These are phyloP conservation scores for Schoenoplectus tabernaemontani DNA, from an alignment of 202 grass and related monocot genomes.

Conservation along the genomic window DNA sequence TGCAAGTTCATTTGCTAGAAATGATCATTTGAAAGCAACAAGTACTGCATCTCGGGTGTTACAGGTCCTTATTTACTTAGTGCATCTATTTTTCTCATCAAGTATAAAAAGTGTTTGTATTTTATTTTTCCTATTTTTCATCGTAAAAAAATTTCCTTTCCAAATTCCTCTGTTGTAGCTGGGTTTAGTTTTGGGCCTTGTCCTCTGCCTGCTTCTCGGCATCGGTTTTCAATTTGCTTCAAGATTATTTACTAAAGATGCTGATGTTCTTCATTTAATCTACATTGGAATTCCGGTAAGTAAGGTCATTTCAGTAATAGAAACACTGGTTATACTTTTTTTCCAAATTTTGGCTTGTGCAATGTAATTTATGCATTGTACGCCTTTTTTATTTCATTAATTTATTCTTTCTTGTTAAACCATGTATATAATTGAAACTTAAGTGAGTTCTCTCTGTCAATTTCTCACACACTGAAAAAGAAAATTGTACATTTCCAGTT, in stretches of 20 bases:
- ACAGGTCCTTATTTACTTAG: slow-evolving; percentile 37
- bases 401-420: background rate
- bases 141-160: background rate
- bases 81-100: background rate
- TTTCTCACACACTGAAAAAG: slow-evolving; percentile 1
- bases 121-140: background rate
- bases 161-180: slow-evolving; percentile 32
- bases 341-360: background rate
- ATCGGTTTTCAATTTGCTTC: slow-evolving; percentile 53
- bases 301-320: slow-evolving; percentile 13
- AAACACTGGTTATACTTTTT: background rate
- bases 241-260: slow-evolving; percentile 60
- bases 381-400: background rate
- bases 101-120: background rate
- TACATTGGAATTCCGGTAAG: slow-evolving; percentile 72
- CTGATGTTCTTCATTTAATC: slow-evolving; percentile 52
- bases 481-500: background rate
- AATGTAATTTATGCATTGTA: background rate
- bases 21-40: slow-evolving; percentile 40
- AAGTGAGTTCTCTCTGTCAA: background rate
- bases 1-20: slow-evolving; percentile 84
- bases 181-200: slow-evolving; percentile 54
- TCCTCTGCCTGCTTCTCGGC: slow-evolving; percentile 55
- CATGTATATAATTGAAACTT: background rate
- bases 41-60: slow-evolving; percentile 65